Evolutionary conservation across 331 rosid genomes (phyloP).

Genomic region (Malus hybrid): DNA sequence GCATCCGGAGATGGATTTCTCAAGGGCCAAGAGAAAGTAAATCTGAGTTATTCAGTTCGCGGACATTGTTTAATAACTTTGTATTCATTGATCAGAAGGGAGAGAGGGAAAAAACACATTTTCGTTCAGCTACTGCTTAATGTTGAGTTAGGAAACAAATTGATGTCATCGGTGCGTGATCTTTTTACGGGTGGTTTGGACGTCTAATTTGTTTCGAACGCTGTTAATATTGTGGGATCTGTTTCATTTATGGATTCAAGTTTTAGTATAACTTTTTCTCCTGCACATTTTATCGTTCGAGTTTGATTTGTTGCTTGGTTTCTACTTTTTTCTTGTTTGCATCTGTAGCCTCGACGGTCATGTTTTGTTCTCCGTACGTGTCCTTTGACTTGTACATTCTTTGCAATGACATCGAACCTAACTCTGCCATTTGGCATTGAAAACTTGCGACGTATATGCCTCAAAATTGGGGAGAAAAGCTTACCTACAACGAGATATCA

Average conservation of each 20-base stretch:
- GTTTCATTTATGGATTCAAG: not conserved
- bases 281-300: not conserved
- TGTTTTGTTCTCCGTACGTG: too few species aligned
- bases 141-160: not conserved
- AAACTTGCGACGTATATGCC: too few species aligned
- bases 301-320: too few species aligned
- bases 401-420: too few species aligned
- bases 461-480: too few species aligned
- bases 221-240: not conserved
- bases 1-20: slow-evolving; percentile 99
- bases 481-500: too few species aligned
- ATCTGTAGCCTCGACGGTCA: too few species aligned
- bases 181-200: not conserved
- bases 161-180: not conserved
- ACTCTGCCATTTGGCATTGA: too few species aligned
- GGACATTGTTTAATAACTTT: not conserved
- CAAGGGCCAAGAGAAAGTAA: slow-evolving; percentile 63
- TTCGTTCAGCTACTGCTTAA: not conserved
- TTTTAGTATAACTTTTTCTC: not conserved
- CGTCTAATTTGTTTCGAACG: not conserved
- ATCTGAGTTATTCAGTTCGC: not conserved
- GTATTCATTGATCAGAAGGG: not conserved
- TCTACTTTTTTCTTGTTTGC: too few species aligned
- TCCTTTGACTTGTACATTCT: too few species aligned
- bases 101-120: not conserved